Evolutionary conservation across 768 basidiomycete species (phyloP).

Genomic region (Suillus brevipes): DNA sequence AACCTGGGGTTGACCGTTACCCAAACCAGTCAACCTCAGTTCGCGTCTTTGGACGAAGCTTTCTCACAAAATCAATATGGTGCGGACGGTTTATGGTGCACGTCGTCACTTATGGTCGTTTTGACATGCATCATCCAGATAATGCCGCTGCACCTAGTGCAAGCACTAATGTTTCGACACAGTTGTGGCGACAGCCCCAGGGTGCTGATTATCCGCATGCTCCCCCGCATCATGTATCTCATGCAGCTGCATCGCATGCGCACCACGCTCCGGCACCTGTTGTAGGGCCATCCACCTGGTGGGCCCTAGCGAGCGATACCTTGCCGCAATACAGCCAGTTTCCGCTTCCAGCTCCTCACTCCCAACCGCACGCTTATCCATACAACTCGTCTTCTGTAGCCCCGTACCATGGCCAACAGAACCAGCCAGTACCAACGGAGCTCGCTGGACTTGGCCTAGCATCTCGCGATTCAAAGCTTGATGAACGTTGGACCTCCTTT

Average conservation of each 20-base stretch:
- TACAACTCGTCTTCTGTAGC: slow-evolving; percentile 19
- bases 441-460: slow-evolving; percentile 63
- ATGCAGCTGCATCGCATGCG: slow-evolving; percentile 10
- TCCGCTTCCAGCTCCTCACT: slow-evolving; percentile 7
- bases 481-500: slow-evolving; percentile 61
- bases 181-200: slow-evolving; percentile 31
- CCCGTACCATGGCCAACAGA: slow-evolving; percentile 10
- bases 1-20: not conserved
- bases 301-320: slow-evolving; percentile 13
- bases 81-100: slow-evolving; percentile 22
- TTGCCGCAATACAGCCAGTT: slow-evolving; percentile 15
- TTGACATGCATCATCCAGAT: not conserved
- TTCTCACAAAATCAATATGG: slow-evolving; percentile 25
- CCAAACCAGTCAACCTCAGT: slow-evolving; percentile 10
- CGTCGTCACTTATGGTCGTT: no score
- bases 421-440: slow-evolving; percentile 39
- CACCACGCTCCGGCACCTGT: slow-evolving; percentile 20
- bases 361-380: slow-evolving; percentile 18
- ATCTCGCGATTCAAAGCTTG: slow-evolving; percentile 52
- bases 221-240: slow-evolving; percentile 19
- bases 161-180: slow-evolving; percentile 3
- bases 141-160: not conserved
- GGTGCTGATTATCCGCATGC: slow-evolving; percentile 29
- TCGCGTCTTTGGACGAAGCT: slow-evolving; percentile 31
- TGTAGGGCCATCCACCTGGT: slow-evolving; percentile 19